Evolutionary conservation across 1,284 basidiomycete genomes (phyloP), one percentile per base, ranked within the genome.

Genomic region (Ustilago loliicola): DNA sequence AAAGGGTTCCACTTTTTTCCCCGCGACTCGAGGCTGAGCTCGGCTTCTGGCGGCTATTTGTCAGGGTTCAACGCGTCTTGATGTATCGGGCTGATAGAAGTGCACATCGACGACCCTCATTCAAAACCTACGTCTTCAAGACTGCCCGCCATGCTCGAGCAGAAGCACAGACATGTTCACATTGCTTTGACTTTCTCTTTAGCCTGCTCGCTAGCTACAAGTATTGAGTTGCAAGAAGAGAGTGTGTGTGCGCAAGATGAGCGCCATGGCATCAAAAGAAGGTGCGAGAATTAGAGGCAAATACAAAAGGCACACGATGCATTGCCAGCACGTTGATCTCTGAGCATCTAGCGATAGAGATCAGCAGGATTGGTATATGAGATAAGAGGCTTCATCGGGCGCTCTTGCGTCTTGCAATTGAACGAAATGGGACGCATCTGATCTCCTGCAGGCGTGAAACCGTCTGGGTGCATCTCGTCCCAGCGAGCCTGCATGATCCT

Each of bases 1-100:
- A 51, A 19, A 40, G 69, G 69, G 55, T 47, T 71, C 59, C 59
- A 66, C 54, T 42, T 58, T 59, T 66, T 71, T 42, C 62, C 66
- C 62, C 61, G 57, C 57, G 25, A 29, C 36, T 32, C 11, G 25
- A 15, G 29, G 1, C 30, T 47, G 13, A 21, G 36, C 34, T 38
- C 66, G 65, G 71, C 71, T 73, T 68, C 64, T 40, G 65, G 47
- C 71, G 71, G 71, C 19, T 73, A 73, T 64, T 67, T 61, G 57
- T 13, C n/a, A 38, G 36, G 36, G 42, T 23, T 45, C 42, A 45
- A 45, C n/a, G 42, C 21, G 42, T n/a, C n/a, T n/a, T n/a, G n/a
- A n/a, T n/a, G n/a, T n/a, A n/a, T n/a, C n/a, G n/a, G n/a, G n/a
- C n/a, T n/a, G n/a, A n/a, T n/a, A n/a, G n/a, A n/a, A n/a, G 15